Evolutionary conservation across 129 eudicot species (phyloP), one percentile per base, ranked within the genome.

Genomic region (sunflower (Helianthus annuus)): DNA sequence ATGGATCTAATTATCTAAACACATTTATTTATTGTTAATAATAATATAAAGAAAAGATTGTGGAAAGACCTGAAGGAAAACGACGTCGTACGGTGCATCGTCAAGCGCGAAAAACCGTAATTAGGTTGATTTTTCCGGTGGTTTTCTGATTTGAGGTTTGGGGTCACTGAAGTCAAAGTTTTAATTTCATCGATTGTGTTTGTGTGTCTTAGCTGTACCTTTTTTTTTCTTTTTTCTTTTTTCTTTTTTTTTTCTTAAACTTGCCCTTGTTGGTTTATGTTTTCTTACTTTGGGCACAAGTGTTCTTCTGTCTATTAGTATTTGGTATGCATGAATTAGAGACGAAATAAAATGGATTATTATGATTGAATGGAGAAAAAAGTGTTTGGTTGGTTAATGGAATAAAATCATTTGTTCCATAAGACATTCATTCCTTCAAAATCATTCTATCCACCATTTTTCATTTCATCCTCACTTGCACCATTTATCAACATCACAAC

Each of bases 141-240:
- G 46, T 13, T 78, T 78, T 70, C 49, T 57, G 66, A 46, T 42
- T 71, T 71, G 59, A 48, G 69, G 29, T 27, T 76, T 76, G 80
- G 69, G 64, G 69, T 32, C 36, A 68, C 75, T 68, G 69, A 76
- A 76, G 80, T 68, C 80, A 68, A 68, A 76, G 69, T 58, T 67
- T 68, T 73, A 7, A 73, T 61, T 62, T 73, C 78, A 73, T 73
- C 78, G 78, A 73, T 73, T 17, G 77, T 42, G 46, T 6, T 6
- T 42, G 46, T 42, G 46, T 72, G 77, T 63, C 63, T 73, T 73
- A 48, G 78, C 70, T 73, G 70, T 62, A 61, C 70, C 4, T 63
- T 73, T 73, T 59, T 51, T 48, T 73, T 62, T 66, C 44, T 17
- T 17, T 42, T 48, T 45, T 5, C n/a, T 38, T 12, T 10, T 10